Conservation (phyloP, 352 stramenopile genomes). For the Hyaloperonospora brassicae region DNA sequence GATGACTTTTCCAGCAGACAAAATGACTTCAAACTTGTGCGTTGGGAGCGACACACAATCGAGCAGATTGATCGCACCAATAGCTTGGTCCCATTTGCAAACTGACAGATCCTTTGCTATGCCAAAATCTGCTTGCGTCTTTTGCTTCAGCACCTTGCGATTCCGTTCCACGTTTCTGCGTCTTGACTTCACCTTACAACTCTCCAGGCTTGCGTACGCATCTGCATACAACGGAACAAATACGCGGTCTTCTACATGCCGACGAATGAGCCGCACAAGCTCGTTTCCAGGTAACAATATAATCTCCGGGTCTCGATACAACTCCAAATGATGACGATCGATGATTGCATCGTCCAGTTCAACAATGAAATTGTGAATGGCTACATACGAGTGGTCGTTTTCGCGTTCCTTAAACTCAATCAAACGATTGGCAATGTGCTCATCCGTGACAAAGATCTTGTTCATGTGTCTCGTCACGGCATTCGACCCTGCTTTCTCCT, state of each 20-base stretch:
- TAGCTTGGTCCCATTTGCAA: conserved; percentile 49
- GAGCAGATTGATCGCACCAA: conserved; percentile 49
- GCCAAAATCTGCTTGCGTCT: conserved; percentile 52
- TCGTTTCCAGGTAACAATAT: conserved; percentile 66
- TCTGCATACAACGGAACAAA: conserved; percentile 53
- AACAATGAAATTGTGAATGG: conserved; percentile 55
- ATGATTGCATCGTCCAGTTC: conserved; percentile 63
- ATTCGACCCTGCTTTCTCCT: conserved; percentile 47
- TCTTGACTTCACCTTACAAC: conserved; percentile 24
- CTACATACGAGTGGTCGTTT: conserved; percentile 37
- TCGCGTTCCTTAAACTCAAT: conserved; percentile 45
- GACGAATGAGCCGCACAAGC: conserved; percentile 61
- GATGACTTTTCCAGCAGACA: conserved; percentile 46
- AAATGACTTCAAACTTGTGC: conserved; percentile 76
- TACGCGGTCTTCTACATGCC: conserved; percentile 72
- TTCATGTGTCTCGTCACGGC: conserved; percentile 59
- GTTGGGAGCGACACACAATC: conserved; percentile 74
- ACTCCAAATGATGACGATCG: conserved; percentile 47
- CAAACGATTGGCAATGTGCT: conserved; percentile 39
- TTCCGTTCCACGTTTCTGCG: conserved; percentile 39
- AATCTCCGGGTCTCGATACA: conserved; percentile 57
- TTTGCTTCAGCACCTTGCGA: conserved; percentile 49
- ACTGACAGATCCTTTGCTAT: conserved; percentile 56
- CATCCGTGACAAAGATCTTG: conserved; percentile 76
- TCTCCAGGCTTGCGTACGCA: conserved; percentile 56